Conservation (phyloP, 1,139 yeast species). For the Saccharomycopsis crataegensis region DNA sequence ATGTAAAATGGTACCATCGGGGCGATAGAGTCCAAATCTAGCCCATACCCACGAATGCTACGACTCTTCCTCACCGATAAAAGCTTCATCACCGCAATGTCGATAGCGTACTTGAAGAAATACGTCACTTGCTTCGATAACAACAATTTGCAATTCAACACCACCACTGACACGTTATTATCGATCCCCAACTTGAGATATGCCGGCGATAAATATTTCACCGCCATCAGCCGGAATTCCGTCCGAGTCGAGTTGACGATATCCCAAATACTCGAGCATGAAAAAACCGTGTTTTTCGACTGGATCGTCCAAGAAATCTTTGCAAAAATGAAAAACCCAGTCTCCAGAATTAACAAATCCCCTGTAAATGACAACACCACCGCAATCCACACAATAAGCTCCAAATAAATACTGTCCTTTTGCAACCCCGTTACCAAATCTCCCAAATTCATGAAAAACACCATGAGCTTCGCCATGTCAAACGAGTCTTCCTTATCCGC, state of each 20-base stretch:
- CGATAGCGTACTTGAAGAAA: too few species aligned
- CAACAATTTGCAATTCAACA: too few species aligned
- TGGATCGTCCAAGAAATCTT: not conserved
- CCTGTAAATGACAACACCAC: not conserved
- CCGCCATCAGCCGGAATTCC: too few species aligned
- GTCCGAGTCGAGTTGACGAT: too few species aligned
- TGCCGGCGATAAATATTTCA: too few species aligned
- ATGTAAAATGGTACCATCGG: constrained; percentile 1
- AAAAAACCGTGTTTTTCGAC: not conserved
- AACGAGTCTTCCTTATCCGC: not conserved
- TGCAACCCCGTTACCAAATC: not conserved
- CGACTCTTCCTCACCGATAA: not conserved
- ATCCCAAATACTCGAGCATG: too few species aligned
- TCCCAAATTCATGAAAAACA: not conserved
- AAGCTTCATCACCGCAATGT: not conserved
- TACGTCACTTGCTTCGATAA: too few species aligned
- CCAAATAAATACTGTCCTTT: not conserved
- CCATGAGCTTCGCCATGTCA: not conserved
- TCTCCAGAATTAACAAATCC: constrained; percentile 8
- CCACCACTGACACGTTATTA: too few species aligned
- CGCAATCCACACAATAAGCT: not conserved
- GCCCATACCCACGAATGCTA: not conserved
- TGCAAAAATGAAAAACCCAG: not conserved
- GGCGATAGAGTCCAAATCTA: constrained; percentile 1
- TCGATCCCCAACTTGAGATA: too few species aligned